phyloP scores from a whole-genome alignment of 768 basidiomycete genomes.

The Cantharellus anzutake region DNA sequence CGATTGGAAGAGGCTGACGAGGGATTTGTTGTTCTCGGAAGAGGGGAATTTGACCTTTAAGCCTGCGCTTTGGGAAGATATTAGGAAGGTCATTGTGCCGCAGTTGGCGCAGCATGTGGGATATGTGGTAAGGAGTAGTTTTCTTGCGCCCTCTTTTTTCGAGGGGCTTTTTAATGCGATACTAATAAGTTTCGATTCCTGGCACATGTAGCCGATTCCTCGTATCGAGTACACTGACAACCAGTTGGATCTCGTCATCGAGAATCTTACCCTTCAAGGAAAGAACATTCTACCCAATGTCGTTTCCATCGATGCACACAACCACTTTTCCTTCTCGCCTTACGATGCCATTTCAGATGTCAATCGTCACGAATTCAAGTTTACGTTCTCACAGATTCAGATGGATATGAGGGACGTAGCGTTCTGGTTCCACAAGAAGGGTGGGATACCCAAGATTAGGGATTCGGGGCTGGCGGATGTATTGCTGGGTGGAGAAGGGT shows the following conservation, averaged over 20 bases:
- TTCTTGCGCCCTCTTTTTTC: neutral
- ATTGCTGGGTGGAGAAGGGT: constrained; percentile 62
- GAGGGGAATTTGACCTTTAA: constrained; percentile 83
- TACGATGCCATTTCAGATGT: constrained; percentile 41
- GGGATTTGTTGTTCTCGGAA: constrained; percentile 61
- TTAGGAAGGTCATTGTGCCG: constrained; percentile 67
- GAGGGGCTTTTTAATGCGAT: neutral
- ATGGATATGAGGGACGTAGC: constrained; percentile 87
- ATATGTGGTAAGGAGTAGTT: constrained; percentile 1
- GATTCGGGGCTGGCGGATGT: constrained; percentile 81
- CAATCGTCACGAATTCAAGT: constrained; percentile 47
- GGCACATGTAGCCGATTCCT: constrained; percentile 42
- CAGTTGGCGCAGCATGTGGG: constrained; percentile 51
- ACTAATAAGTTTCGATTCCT: neutral
- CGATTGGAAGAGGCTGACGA: constrained; percentile 65
- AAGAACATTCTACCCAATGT: constrained; percentile 76
- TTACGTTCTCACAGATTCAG: constrained; percentile 73
- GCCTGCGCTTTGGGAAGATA: constrained; percentile 68
- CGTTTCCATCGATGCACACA: constrained; percentile 43
- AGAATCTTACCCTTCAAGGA: constrained; percentile 78
- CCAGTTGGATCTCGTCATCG: constrained; percentile 69
- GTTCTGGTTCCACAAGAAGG: constrained; percentile 80
- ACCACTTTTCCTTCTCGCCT: constrained; percentile 71
- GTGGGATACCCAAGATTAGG: constrained; percentile 55
- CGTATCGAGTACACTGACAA: constrained; percentile 89